Conservation (phyloP, 768 basidiomycete species). For the Trametes sanguinea region DNA sequence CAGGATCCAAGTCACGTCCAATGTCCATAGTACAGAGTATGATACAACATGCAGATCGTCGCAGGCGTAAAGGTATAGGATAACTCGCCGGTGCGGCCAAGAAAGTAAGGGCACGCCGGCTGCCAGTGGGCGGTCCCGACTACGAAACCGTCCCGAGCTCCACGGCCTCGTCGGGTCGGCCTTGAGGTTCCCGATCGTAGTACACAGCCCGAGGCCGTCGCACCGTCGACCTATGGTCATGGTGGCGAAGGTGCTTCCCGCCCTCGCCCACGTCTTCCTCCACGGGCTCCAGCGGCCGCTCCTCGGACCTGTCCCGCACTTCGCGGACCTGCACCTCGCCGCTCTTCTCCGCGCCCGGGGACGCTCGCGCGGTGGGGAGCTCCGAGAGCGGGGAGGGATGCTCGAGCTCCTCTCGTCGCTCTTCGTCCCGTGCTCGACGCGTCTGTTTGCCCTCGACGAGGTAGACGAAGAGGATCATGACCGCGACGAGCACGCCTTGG, state of each 20-base stretch:
- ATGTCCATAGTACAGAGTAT: no score
- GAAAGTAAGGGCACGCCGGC: no score
- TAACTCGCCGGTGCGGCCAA: no score
- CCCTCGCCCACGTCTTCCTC: not conserved
- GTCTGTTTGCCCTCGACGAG: constrained; percentile 61
- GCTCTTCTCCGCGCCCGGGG: not conserved
- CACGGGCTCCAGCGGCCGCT: not conserved
- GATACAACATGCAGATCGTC: no score
- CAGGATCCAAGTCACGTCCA: no score
- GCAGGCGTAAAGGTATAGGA: no score
- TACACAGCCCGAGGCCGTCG: no score
- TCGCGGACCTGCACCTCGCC: not conserved
- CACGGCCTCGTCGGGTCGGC: no score
- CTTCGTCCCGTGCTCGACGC: constrained; percentile 62
- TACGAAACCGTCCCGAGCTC: no score
- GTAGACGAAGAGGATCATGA: constrained; percentile 44
- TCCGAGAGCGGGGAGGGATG: not conserved
- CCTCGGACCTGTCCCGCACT: not conserved
- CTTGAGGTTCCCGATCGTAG: no score
- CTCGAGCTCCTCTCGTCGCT: not conserved
- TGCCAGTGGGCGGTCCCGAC: no score
- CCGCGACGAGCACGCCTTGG: constrained; percentile 53
- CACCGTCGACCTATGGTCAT: no score
- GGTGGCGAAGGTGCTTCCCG: not conserved
- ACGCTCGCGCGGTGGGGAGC: not conserved